Conservation (phyloP, 176 grass and related monocot species). For the Elymus sibiricus region DNA sequence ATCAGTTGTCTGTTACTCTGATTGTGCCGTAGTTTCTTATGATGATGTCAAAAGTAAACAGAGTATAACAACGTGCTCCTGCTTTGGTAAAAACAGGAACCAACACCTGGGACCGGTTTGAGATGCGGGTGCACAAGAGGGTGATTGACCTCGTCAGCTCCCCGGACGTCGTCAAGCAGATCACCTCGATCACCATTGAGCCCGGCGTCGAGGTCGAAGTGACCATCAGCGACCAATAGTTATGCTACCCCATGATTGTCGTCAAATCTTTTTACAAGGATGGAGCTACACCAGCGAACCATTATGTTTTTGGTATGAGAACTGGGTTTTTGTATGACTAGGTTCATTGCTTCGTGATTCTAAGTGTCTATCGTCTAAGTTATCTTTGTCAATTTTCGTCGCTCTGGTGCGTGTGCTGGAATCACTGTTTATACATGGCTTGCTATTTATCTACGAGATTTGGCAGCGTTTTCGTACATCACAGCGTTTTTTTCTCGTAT, state of each 20-base stretch:
- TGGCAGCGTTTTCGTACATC: neutral
- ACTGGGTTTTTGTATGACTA: conserved; percentile 21
- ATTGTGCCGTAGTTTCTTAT: too few species aligned
- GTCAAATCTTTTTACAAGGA: neutral
- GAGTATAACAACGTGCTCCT: too few species aligned
- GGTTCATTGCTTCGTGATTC: neutral
- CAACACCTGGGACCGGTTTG: conserved; percentile 73
- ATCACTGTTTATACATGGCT: neutral
- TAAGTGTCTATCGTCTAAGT: neutral
- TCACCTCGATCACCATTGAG: conserved; percentile 71
- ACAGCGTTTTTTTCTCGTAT: too few species aligned
- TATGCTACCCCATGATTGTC: neutral
- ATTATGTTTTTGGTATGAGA: neutral
- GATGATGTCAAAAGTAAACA: too few species aligned
- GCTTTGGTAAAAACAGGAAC: conserved; percentile 28
- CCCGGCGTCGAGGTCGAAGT: conserved; percentile 65
- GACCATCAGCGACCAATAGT: conserved; percentile 40
- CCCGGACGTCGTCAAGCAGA: conserved; percentile 64
- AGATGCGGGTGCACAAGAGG: conserved; percentile 69
- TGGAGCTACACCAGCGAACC: neutral
- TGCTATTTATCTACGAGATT: neutral
- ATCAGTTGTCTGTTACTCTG: too few species aligned
- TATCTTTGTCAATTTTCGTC: neutral
- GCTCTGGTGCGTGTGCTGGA: neutral
- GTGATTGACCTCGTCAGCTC: conserved; percentile 63